phyloP scores from a whole-genome alignment of 257 asterid species.

The Lycium ferocissimum region DNA sequence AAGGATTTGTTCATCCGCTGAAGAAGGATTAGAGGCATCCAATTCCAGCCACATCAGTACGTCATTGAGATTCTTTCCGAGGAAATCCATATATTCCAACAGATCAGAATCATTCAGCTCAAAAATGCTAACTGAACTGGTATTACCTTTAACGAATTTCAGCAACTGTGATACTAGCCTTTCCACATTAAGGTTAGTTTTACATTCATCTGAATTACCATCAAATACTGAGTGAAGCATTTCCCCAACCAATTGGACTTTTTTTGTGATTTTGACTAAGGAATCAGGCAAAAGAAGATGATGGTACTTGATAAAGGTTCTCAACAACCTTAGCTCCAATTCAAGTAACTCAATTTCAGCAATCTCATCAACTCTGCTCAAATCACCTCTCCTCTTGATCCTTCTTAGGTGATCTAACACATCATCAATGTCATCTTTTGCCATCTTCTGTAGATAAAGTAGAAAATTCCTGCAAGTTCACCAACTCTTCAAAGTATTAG shows the following conservation, averaged over 20 bases:
- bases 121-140: background rate
- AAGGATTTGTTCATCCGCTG: background rate
- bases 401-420: background rate
- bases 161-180: background rate
- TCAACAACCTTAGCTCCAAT: background rate
- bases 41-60: background rate
- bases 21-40: background rate
- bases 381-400: background rate
- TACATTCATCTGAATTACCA: background rate
- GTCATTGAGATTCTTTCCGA: background rate
- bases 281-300: background rate
- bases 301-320: background rate
- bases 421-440: background rate
- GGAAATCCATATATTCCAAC: background rate
- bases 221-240: background rate
- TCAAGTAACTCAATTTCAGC: background rate
- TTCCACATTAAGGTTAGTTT: background rate
- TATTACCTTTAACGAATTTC: background rate
- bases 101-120: background rate
- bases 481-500: background rate
- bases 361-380: background rate
- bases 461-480: constrained; percentile 3
- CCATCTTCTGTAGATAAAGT: background rate
- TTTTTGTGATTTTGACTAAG: background rate
- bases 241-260: background rate